Evolutionary conservation across 2,329 filamentous ascomycete genomes (phyloP).

Genomic region (Aureobasidium mangrovei): DNA sequence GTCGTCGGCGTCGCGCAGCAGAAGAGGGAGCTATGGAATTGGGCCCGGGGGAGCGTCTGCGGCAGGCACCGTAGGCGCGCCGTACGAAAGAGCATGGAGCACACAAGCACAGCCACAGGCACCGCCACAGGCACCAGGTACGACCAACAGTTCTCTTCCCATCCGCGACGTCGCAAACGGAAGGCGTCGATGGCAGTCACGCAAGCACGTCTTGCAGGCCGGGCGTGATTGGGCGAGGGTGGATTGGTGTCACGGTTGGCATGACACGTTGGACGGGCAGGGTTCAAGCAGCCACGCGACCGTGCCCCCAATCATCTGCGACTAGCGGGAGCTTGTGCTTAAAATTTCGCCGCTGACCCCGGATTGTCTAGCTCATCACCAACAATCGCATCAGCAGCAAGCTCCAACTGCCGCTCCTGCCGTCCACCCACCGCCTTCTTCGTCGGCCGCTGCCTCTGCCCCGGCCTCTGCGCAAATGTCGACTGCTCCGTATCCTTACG

Average conservation of each 20-base stretch:
- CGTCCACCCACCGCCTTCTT: constrained; percentile 17
- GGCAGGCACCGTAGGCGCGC: neutral
- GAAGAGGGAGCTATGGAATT: constrained; percentile 34
- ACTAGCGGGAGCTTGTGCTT: constrained; percentile 1
- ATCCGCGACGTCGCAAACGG: too few relatives aligned
- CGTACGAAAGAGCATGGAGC: constrained; percentile 24
- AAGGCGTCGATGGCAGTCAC: too few relatives aligned
- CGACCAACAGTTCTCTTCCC: neutral
- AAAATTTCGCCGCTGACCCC: constrained; percentile 3
- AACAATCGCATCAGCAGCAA: constrained; percentile 16
- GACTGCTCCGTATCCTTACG: constrained; percentile 28
- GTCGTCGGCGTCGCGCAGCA: constrained; percentile 26
- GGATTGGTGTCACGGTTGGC: neutral
- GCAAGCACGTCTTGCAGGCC: neutral
- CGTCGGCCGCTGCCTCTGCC: constrained; percentile 19
- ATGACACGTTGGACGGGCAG: neutral
- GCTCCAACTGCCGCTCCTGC: constrained; percentile 1
- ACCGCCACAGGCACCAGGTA: constrained; percentile 4
- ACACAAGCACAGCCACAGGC: constrained; percentile 10
- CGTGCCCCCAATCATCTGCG: neutral
- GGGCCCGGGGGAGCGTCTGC: constrained; percentile 18
- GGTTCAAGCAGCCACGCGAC: constrained; percentile 10
- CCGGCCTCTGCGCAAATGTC: constrained; percentile 29
- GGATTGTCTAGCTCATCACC: neutral
- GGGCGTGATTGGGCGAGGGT: neutral